Conservation (phyloP, 2,329 filamentous ascomycete species). For the Fusarium drepaniforme region DNA sequence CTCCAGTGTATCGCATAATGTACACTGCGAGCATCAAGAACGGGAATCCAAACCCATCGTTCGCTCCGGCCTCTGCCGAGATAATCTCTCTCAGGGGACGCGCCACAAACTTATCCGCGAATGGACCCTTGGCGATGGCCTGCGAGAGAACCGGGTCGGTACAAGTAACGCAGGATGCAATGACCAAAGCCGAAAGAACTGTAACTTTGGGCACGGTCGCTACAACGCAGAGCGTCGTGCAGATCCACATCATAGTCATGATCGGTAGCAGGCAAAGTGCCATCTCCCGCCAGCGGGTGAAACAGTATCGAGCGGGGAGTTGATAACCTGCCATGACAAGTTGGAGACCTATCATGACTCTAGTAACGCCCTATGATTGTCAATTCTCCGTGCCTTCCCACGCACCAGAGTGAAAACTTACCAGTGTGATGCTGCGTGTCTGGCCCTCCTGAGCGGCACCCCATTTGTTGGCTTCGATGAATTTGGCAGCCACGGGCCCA, state of each 20-base stretch:
- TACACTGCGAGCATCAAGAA: constrained; percentile 60
- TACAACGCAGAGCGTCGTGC: constrained; percentile 66
- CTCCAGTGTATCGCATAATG: constrained; percentile 42
- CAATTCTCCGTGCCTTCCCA: neutral
- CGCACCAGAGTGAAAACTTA: constrained; percentile 12
- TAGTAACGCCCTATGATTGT: constrained; percentile 56
- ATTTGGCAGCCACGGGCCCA: constrained; percentile 65
- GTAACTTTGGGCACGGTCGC: constrained; percentile 67
- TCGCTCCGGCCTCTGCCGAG: constrained; percentile 71
- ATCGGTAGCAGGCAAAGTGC: constrained; percentile 67
- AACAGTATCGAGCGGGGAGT: constrained; percentile 67
- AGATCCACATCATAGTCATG: constrained; percentile 73
- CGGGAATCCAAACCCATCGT: constrained; percentile 73
- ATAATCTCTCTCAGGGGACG: constrained; percentile 71
- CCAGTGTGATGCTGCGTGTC: constrained; percentile 55
- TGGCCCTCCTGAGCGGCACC: constrained; percentile 43
- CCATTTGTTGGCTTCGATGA: constrained; percentile 58
- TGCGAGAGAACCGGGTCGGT: constrained; percentile 53
- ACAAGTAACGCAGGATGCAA: constrained; percentile 71
- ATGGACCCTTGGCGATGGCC: constrained; percentile 42
- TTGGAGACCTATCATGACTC: constrained; percentile 72
- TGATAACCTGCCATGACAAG: constrained; percentile 73
- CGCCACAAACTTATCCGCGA: constrained; percentile 71
- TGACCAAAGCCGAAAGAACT: constrained; percentile 66
- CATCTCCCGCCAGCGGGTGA: constrained; percentile 64